Conservation (phyloP, 306 rosid genomes). For the cucumber (Cucumis sativus) region DNA sequence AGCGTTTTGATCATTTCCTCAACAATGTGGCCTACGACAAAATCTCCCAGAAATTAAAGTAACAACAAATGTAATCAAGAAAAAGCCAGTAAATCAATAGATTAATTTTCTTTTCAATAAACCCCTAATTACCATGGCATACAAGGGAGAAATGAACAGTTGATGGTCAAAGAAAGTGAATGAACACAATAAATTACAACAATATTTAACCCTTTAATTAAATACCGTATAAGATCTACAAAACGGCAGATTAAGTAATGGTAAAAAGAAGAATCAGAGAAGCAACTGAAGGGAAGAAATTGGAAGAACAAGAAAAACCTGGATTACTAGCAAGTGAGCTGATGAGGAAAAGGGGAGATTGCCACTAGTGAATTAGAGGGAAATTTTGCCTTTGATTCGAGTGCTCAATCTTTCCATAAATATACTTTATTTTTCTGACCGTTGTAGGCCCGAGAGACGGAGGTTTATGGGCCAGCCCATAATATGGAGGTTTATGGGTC, state of each 20-base stretch:
- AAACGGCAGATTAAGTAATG: too few relatives aligned
- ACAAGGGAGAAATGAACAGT: neutral
- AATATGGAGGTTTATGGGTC: neutral
- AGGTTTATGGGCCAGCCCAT: neutral
- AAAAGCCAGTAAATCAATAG: neutral
- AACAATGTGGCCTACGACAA: neutral
- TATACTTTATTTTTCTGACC: neutral
- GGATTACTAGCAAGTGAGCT: neutral
- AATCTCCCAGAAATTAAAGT: neutral
- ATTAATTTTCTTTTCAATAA: neutral
- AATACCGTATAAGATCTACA: neutral
- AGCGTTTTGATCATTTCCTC: neutral
- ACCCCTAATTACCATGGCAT: neutral
- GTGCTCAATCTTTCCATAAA: neutral
- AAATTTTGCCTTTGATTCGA: neutral
- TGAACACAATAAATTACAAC: neutral
- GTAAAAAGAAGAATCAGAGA: neutral
- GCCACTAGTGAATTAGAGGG: neutral
- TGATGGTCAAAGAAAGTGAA: neutral
- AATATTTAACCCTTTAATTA: neutral
- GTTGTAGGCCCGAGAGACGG: neutral
- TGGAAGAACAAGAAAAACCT: neutral
- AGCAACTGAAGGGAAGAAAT: neutral
- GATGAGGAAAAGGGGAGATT: neutral
- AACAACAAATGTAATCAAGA: neutral